Percentiles rank a stretch among this genome's conserved stretches.
These are phyloP conservation scores for Trichosporon coremiiforme DNA, from an alignment of 1,284 basidiomycete species.

Conservation along the genomic window DNA sequence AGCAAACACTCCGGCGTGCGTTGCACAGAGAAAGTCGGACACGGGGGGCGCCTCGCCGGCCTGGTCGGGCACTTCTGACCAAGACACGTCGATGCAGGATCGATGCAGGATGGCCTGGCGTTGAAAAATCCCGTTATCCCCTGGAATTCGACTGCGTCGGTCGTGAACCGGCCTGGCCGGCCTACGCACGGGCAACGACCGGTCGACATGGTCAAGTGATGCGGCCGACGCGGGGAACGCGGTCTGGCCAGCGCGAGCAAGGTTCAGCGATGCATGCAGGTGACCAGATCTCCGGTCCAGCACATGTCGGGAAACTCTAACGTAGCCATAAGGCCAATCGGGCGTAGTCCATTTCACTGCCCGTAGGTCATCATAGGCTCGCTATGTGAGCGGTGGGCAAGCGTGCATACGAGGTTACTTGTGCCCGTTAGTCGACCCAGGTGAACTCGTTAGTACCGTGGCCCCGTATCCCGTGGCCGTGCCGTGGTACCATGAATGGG, in stretches of 20 bases:
- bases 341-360: not conserved
- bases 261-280: not conserved
- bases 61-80: not conserved
- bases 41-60: not conserved
- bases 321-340: not conserved
- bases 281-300: not conserved
- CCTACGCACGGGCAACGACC: not conserved
- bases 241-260: not conserved
- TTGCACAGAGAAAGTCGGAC: not conserved
- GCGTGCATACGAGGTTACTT: not conserved
- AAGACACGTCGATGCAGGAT: not conserved
- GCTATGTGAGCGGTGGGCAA: not conserved
- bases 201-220: not conserved
- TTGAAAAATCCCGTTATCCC: not conserved
- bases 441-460: constrained; percentile 4
- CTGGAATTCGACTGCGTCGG: constrained; percentile 12
- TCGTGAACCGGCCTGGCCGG: not conserved
- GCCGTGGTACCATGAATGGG: not conserved
- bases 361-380: not conserved
- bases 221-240: not conserved
- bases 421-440: not conserved
- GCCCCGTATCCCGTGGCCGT: not conserved
- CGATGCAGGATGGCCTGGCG: not conserved
- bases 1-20: not conserved
- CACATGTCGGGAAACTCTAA: constrained; percentile 1